Base-by-base conservation (phyloP, 2,329 filamentous ascomycete genomes). In the Passalora sequoiae region DNA sequence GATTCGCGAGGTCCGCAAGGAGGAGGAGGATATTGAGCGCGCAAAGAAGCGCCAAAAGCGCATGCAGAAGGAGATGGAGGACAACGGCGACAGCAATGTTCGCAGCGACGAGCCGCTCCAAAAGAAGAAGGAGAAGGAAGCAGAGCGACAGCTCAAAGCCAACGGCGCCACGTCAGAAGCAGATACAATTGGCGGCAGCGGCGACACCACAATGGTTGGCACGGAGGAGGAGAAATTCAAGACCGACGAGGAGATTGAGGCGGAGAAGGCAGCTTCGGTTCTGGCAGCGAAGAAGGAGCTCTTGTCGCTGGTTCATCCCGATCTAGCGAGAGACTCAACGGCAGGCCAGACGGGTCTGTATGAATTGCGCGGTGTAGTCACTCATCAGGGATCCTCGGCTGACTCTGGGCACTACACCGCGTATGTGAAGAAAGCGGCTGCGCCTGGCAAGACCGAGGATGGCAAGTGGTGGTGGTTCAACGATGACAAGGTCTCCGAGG, bases 381-480 rank as follows among this genome's bases (percentile, higher is more conserved):
- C 94, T 21, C 92, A 98, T 67, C 92, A 98, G 68, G 92, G 92
- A 50, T 87, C 89, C 46, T 94, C 89, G 62, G 92, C 92, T 15
- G 92, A 98, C 68, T 96, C 91, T 59, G 92, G 92, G 6, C 92
- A 98, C 69, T 98, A 98, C 73, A 98, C 94, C 4, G 84, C 89
- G 0, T 98, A 95, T 64, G 86, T 98, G 56, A 98, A 97, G 77
- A 96, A 98, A 76, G 69, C 87, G 45, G 85, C 94, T 56, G 75
- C 83, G 12, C 80, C 81, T 60, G 88, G 86, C 54, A 86, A 88
- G 71, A 81, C 85, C 60, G 88, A 94, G 62, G 88, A 94, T 61
- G 89, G 86, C 56, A 95, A 89, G 60, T 98, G 92, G 92, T 98
- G 92, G 91, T 98, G 92, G 91, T 98, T 98, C 76, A 97, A 98